phyloP scores from a whole-genome alignment of 805 yeast genomes.

The Maudiozyma saulgeensis region DNA sequence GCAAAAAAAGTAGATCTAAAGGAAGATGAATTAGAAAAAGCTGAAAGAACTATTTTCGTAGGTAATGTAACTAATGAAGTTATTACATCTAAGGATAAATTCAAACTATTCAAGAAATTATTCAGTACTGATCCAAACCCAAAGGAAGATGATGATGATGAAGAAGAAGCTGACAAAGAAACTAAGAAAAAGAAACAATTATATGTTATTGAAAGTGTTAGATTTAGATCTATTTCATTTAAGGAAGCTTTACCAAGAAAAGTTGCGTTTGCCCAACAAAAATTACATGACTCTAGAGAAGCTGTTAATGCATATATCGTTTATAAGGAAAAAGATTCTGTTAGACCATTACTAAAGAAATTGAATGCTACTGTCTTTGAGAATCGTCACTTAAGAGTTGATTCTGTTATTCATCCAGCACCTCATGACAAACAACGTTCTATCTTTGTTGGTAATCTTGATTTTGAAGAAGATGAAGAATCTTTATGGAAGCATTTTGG shows the following conservation, averaged over 20 bases:
- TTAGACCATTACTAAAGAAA: constrained; percentile 30
- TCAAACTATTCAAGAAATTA: constrained; percentile 56
- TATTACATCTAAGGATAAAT: constrained; percentile 50
- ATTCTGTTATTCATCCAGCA: constrained; percentile 86
- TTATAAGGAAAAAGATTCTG: constrained; percentile 44
- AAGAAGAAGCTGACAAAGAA: constrained; percentile 5
- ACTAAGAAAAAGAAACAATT: constrained; percentile 15
- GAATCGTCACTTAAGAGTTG: constrained; percentile 77
- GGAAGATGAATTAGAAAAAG: constrained; percentile 67
- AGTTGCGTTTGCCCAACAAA: constrained; percentile 76
- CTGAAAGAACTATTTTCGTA: constrained; percentile 76
- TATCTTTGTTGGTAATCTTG: constrained; percentile 87
- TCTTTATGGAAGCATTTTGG: constrained; percentile 74
- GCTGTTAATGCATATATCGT: constrained; percentile 86
- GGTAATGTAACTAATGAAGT: constrained; percentile 71
- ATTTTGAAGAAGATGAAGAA: constrained; percentile 89
- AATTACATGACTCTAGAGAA: constrained; percentile 66
- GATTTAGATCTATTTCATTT: constrained; percentile 89
- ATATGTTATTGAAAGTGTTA: constrained; percentile 51
- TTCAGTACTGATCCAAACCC: constrained; percentile 31
- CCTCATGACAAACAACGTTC: constrained; percentile 76
- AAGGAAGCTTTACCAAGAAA: constrained; percentile 83
- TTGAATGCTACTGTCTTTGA: constrained; percentile 60
- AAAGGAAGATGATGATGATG: constrained; percentile 7
- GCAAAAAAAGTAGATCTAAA: constrained; percentile 49